These are phyloP conservation scores for Lunasporangiospora selenospora DNA, from an alignment of 192 early-diverging fungal genomes.

Conservation along the genomic window DNA sequence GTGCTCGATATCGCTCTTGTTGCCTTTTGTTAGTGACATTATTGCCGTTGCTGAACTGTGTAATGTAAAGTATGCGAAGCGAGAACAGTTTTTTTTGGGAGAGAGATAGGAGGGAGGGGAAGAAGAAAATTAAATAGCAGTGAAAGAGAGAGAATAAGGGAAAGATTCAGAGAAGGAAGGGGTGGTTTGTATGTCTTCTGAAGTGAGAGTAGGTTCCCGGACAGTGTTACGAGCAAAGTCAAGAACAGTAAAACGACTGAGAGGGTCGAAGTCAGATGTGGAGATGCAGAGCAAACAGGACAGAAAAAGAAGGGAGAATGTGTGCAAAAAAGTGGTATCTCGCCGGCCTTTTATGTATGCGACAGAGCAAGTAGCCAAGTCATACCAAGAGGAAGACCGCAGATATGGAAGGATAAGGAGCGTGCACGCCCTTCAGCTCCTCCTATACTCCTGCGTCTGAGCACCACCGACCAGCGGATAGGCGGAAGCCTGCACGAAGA, in stretches of 20 bases:
- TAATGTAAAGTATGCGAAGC: background rate
- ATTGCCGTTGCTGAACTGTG: background rate
- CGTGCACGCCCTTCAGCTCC: too few relatives aligned
- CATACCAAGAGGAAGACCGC: background rate
- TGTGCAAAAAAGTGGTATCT: background rate
- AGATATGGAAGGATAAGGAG: background rate
- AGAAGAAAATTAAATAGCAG: background rate
- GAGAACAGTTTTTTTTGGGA: background rate
- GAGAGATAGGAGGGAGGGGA: background rate
- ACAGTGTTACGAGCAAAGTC: too few relatives aligned
- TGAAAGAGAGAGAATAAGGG: background rate
- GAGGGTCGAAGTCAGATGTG: too few relatives aligned
- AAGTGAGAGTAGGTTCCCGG: too few relatives aligned
- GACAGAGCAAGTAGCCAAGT: background rate
- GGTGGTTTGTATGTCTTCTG: background rate
- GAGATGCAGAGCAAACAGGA: too few relatives aligned
- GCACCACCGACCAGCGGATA: background rate
- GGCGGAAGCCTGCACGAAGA: background rate
- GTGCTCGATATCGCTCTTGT: slow-evolving; percentile 14
- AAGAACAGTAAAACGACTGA: too few relatives aligned
- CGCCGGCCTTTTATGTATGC: too few relatives aligned
- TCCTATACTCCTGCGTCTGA: background rate
- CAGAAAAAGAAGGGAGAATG: background rate
- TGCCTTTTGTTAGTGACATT: background rate
- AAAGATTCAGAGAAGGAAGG: background rate